Evolutionary conservation across 495 filamentous ascomycete genomes (phyloP).

Genomic region (Rusavskia elegans): DNA sequence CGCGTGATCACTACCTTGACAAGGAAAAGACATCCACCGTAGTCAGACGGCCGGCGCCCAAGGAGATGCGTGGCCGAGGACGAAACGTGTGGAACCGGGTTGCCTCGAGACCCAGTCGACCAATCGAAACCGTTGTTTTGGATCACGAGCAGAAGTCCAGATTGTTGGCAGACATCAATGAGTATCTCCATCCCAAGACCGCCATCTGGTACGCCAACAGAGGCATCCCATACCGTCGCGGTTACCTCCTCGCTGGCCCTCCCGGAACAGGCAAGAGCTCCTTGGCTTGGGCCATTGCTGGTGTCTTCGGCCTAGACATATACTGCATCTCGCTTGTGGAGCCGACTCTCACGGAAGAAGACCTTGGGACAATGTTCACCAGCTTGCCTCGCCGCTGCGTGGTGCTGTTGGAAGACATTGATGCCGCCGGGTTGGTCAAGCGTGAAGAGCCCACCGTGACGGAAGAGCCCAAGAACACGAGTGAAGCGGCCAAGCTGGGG

Average conservation of each 20-base stretch:
- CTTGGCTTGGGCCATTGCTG: constrained; percentile 45
- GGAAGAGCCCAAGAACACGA: constrained; percentile 4
- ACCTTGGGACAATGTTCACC: constrained; percentile 31
- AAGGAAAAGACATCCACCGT: constrained; percentile 12
- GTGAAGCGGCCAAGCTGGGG: constrained; percentile 7
- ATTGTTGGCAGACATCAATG: constrained; percentile 68
- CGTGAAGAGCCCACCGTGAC: constrained; percentile 2
- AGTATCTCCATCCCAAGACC: constrained; percentile 64
- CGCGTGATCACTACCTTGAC: constrained; percentile 31
- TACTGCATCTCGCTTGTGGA: constrained; percentile 45
- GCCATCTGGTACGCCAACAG: constrained; percentile 37
- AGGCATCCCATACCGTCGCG: constrained; percentile 50
- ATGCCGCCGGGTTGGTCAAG: constrained; percentile 33
- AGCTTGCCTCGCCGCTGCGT: constrained; percentile 45
- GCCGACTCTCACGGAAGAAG: constrained; percentile 33
- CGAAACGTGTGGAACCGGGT: constrained; percentile 42
- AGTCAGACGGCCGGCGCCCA: constrained; percentile 14
- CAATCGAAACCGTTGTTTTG: constrained; percentile 72
- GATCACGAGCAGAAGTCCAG: constrained; percentile 56
- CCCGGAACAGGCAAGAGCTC: constrained; percentile 57
- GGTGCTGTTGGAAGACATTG: constrained; percentile 53
- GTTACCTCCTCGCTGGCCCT: constrained; percentile 49
- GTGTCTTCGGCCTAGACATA: constrained; percentile 45
- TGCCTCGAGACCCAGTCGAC: constrained; percentile 52
- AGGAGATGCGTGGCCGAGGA: constrained; percentile 8